Evolutionary conservation across 2,329 filamentous ascomycete genomes (phyloP).

Genomic region (Calonectria ilicicola): DNA sequence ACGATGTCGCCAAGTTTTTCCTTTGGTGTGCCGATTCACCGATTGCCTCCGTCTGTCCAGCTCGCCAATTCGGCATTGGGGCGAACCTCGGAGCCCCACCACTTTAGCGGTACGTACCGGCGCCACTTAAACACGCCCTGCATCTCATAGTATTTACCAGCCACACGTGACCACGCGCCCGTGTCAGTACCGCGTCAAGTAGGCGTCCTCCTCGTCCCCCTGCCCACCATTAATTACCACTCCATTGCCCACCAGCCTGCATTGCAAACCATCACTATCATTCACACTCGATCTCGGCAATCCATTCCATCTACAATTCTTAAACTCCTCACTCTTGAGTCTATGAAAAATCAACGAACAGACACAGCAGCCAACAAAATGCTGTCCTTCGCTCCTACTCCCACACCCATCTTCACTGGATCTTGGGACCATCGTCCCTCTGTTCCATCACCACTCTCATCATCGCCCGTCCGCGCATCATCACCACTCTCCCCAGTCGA

Average conservation of each 20-base stretch:
- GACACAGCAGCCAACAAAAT: constrained; percentile 44
- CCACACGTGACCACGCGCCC: constrained; percentile 49
- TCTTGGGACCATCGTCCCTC: constrained; percentile 60
- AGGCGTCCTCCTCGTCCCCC: constrained; percentile 27
- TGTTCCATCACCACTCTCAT: constrained; percentile 69
- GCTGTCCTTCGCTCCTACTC: constrained; percentile 55
- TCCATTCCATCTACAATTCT: neutral
- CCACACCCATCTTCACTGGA: constrained; percentile 57
- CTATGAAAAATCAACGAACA: constrained; percentile 51
- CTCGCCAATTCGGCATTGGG: constrained; percentile 39
- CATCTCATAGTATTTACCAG: neutral
- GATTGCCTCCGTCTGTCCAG: constrained; percentile 41
- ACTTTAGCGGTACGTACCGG: constrained; percentile 21
- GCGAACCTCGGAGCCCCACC: constrained; percentile 31
- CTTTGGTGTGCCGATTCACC: constrained; percentile 42
- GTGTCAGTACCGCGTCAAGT: constrained; percentile 39
- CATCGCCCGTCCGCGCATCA: constrained; percentile 67
- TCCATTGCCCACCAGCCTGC: constrained; percentile 1
- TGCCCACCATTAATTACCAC: neutral
- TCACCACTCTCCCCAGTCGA: constrained; percentile 59
- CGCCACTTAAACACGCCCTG: neutral
- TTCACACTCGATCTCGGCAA: constrained; percentile 7
- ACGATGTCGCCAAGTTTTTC: constrained; percentile 43
- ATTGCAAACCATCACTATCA: neutral
- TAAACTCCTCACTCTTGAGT: neutral